Evolutionary conservation across 129 eudicot genomes (phyloP), one percentile per base, ranked within the genome.

Genomic region (Chrysanthemum makinoi): DNA sequence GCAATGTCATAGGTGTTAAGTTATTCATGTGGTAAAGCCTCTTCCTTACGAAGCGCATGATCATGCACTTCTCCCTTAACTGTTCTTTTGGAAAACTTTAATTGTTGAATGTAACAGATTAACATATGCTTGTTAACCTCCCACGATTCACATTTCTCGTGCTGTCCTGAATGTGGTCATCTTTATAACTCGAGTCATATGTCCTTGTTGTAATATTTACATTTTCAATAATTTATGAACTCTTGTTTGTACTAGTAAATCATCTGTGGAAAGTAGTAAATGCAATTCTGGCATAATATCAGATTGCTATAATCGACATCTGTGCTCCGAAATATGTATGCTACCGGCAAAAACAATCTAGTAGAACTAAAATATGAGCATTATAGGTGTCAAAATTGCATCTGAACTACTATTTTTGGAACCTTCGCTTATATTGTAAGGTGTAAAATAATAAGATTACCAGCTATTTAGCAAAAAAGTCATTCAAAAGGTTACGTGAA

Each of bases 361-460:
- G 18, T 10, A 26, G 13, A 16, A 15, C 16, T 24, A 8, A n/a
- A 22, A 47, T 72, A 48, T n/a, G 6, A 26, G 1, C 33, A 62
- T 10, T 6, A 11, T 39, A 33, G 39, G 39, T 33, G 39, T 33
- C 43, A 62, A 22, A 16, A 11, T 30, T 28, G 49, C 13, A 28
- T 18, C 8, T 70, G 39, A 70, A 56, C 18, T 56, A 56, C 55
- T 70, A 57, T 53, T 55, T 35, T 56, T 56, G 66, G 12, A 56
- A 56, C 52, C 66, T 4, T 15, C 57, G 75, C 12, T 12, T 70
- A 12, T 14, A 61, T 22, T 43, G 13, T 59, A 35, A 26, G 33
- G 26, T 0, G 3, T 61, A 43, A 26, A 26, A 14, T 22, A 61
- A 28, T 61, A 43, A 28, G 14, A 61, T 9, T 16, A 15, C 22